phyloP scores from a whole-genome alignment of 495 filamentous ascomycete genomes.

The Aspergillus carlsbadensis region DNA sequence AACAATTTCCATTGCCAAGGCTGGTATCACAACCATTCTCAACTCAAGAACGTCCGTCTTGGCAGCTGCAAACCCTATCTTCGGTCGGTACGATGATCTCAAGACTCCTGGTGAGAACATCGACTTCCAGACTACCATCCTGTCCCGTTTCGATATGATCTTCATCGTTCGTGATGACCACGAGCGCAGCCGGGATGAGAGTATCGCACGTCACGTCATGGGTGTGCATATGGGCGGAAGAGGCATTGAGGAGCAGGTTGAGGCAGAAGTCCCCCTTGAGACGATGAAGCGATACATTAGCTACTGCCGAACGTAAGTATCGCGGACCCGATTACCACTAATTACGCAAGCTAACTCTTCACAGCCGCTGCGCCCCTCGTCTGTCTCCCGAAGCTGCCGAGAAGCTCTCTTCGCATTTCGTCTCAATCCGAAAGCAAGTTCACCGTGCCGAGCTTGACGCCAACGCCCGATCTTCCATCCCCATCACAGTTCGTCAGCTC shows the following conservation, averaged over 20 bases:
- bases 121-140: conserved; percentile 98
- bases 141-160: conserved; percentile 99
- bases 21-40: conserved; percentile 97
- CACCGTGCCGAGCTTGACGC: conserved; percentile 85
- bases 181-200: conserved; percentile 84
- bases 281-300: conserved; percentile 98
- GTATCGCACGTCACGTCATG: conserved; percentile 96
- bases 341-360: conserved; percentile 31
- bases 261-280: conserved; percentile 86
- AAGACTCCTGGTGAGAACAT: conserved; percentile 99
- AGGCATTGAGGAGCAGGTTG: conserved; percentile 76
- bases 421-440: conserved; percentile 91
- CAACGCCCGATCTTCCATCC: conserved; percentile 85
- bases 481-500: conserved; percentile 95
- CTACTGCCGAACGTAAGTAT: conserved; percentile 87
- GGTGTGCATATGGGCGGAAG: conserved; percentile 93
- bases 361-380: conserved; percentile 85
- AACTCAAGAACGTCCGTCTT: conserved; percentile 95
- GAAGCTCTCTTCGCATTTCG: conserved; percentile 96
- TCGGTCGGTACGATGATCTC: conserved; percentile 96
- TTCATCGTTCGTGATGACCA: conserved; percentile 98
- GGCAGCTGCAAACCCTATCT: conserved; percentile 96
- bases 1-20: conserved; percentile 99
- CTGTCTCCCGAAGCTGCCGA: conserved; percentile 91
- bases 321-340: neutral